Conservation (phyloP, 139 green algal species). For the Desmodesmus armatus region DNA sequence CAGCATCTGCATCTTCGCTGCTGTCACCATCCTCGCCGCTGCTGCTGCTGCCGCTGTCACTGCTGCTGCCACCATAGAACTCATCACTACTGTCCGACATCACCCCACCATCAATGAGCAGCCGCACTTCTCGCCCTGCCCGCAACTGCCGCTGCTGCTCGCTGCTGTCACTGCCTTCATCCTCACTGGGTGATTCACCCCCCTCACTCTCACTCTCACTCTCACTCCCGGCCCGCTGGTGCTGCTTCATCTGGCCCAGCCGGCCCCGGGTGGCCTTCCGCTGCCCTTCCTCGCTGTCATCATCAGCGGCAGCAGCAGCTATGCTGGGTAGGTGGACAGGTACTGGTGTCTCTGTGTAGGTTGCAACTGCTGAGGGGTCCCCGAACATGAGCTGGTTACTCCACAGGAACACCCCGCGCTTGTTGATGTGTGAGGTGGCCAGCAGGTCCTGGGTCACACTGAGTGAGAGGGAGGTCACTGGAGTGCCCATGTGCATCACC, state of each 20-base stretch:
- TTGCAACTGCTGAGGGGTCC: conserved; percentile 43
- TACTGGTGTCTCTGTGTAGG: conserved; percentile 50
- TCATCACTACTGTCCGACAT: conserved; percentile 17
- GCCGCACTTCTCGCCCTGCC: not conserved
- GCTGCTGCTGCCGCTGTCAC: not conserved
- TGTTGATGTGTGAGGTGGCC: conserved; percentile 90
- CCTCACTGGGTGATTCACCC: conserved; percentile 6
- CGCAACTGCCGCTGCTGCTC: not conserved
- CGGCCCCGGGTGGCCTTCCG: conserved; percentile 15
- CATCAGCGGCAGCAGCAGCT: not conserved
- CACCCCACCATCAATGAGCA: conserved; percentile 39
- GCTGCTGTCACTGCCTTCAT: not conserved
- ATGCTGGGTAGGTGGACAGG: conserved; percentile 59
- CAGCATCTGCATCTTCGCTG: conserved; percentile 15
- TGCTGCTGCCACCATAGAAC: conserved; percentile 11
- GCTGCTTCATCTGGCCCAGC: not conserved
- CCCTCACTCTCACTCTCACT: not conserved
- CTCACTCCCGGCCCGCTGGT: conserved; percentile 19
- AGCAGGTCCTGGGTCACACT: conserved; percentile 89
- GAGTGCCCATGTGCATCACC: conserved; percentile 79
- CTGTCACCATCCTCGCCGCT: conserved; percentile 7
- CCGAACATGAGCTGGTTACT: conserved; percentile 85
- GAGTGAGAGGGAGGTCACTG: conserved; percentile 84
- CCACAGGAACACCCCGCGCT: conserved; percentile 97
- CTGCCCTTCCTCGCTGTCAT: conserved; percentile 9